Evolutionary conservation across 2,329 filamentous ascomycete genomes (phyloP).

Genomic region (Hortaea sp.): DNA sequence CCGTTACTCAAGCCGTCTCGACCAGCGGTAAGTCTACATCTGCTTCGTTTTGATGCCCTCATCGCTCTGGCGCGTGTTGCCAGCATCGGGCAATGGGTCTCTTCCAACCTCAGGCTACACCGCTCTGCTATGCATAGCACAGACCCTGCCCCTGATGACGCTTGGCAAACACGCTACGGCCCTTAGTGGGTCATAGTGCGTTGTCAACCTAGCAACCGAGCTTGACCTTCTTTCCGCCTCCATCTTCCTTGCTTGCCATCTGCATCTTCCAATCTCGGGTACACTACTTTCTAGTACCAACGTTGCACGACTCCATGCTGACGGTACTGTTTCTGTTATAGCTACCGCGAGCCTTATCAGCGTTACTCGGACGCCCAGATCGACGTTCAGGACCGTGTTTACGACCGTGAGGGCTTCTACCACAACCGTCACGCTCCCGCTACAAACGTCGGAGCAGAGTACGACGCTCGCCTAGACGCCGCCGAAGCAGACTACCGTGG

Average conservation of each 20-base stretch:
- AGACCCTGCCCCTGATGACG: conserved; percentile 12
- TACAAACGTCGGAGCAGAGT: conserved; percentile 35
- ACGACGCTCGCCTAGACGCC: conserved; percentile 48
- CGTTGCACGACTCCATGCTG: conserved; percentile 9
- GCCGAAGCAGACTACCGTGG: conserved; percentile 39
- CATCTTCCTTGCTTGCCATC: conserved; percentile 14
- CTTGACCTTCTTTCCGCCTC: conserved; percentile 10
- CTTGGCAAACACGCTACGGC: conserved; percentile 22
- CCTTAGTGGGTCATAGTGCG: conserved; percentile 20
- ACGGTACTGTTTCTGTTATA: conserved; percentile 21
- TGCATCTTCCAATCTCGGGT: not conserved
- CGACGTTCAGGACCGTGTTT: conserved; percentile 49
- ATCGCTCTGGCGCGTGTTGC: too few relatives aligned
- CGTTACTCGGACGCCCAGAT: conserved; percentile 55
- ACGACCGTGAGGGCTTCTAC: conserved; percentile 32
- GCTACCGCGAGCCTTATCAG: conserved; percentile 47
- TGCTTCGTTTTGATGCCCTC: not conserved
- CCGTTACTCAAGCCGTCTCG: conserved; percentile 23
- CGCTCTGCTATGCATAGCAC: not conserved
- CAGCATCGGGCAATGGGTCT: too few relatives aligned
- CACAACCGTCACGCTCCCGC: conserved; percentile 38
- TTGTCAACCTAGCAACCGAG: conserved; percentile 22
- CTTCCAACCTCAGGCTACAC: not conserved
- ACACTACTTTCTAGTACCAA: not conserved
- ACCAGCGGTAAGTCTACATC: conserved; percentile 30